phyloP scores from a whole-genome alignment of 148 eudicot genomes.

The Selenicereus undatus region DNA sequence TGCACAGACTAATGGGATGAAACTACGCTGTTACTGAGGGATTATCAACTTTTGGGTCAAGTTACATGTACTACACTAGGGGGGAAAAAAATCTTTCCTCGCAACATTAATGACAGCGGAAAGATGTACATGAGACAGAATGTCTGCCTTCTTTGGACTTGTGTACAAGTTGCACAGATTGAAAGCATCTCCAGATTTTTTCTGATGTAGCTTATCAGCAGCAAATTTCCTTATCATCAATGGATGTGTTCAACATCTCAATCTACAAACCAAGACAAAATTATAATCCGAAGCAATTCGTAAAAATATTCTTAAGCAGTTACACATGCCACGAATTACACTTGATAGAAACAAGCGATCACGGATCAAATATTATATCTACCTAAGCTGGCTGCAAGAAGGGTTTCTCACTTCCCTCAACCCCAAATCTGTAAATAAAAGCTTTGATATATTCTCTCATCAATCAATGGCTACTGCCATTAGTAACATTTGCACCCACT shows the following conservation, averaged over 20 bases:
- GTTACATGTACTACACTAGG: constrained; percentile 11
- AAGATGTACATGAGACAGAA: constrained; percentile 12
- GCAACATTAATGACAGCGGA: neutral
- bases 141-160: neutral
- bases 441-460: neutral
- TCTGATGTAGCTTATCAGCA: neutral
- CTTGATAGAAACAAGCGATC: neutral
- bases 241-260: neutral
- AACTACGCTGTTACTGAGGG: too few relatives aligned
- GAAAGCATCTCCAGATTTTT: neutral
- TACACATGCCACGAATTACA: neutral
- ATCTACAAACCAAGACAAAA: neutral
- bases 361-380: neutral
- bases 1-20: too few relatives aligned
- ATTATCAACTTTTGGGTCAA: too few relatives aligned
- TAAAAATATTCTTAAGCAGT: neutral
- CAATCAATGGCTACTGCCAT: neutral
- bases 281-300: neutral
- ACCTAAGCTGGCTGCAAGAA: neutral
- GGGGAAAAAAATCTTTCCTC: constrained; percentile 12
- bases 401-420: neutral
- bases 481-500: neutral
- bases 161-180: neutral
- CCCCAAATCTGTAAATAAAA: neutral
- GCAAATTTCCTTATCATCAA: neutral